Evolutionary conservation across 176 grass and related monocot species (phyloP), one percentile per base, ranked within the genome.

Genomic region (Carex cristatella): DNA sequence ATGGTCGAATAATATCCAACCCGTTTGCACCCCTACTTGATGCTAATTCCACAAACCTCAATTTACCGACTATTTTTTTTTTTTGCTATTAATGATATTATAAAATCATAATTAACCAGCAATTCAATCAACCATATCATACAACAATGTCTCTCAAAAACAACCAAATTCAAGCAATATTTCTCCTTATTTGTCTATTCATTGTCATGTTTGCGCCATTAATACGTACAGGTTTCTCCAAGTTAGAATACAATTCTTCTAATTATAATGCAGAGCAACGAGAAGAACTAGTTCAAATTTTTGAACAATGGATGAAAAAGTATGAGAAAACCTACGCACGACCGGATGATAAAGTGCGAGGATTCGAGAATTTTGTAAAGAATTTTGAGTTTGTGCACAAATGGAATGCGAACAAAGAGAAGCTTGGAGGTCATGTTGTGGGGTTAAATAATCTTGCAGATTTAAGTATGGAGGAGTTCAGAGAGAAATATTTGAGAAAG

Each of bases 391-490:
- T 61, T 18, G 70, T 86, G 35, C 3, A 71, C 2, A 58, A 82
- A 10, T 19, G 77, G 77, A 89, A 86, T 0, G 37, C 65, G 12
- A 70, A 81, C 9, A 46, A 12, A 23, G 19, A 82, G 14, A 37
- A 51, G 19, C 23, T 23, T 23, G 42, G 27, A 11, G 46, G 37
- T 35, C 88, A 90, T 65, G 79, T 69, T 57, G 44, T 90, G 11
- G 88, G 71, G 2, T 57, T 90, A 30, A 90, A 90, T 46, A 90
- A 77, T 64, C 86, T 90, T 84, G 88, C 88, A 7, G 88, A 90
- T 84, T 65, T 90, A 79, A 90, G 88, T 38, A 70, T 86, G 4
- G 80, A 90, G 80, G 84, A 90, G 14, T 90, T 86, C 70, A 86
- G 32, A 10, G 80, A 44, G 15, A 86, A 30, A 23, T 83, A 90